Conservation (phyloP, 202 grass and related monocot genomes). For the Digitaria exilis region DNA sequence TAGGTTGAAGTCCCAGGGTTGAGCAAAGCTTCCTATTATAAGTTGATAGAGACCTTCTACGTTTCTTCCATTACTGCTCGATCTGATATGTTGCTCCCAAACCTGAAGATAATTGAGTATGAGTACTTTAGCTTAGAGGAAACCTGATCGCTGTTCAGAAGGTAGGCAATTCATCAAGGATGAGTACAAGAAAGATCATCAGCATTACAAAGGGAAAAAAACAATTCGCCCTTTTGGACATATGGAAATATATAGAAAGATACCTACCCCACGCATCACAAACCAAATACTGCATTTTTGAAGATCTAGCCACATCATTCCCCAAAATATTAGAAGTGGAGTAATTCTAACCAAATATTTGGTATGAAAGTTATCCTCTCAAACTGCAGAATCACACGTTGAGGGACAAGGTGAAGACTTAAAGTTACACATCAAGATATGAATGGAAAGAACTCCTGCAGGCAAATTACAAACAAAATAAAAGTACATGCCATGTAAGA, state of each 20-base stretch:
- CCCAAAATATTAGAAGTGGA: neutral
- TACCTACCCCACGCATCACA: neutral
- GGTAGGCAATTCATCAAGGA: conserved; percentile 6
- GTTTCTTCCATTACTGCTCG: neutral
- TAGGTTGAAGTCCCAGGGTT: conserved; percentile 13
- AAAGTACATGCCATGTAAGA: neutral
- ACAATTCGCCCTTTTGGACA: neutral
- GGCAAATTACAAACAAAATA: neutral
- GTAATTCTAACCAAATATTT: neutral
- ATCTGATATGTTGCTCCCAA: conserved; percentile 3
- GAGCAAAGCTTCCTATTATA: conserved; percentile 2
- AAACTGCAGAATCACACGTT: neutral
- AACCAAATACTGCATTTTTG: neutral
- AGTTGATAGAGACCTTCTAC: neutral
- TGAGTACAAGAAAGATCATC: neutral
- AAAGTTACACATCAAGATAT: neutral
- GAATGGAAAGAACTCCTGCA: neutral
- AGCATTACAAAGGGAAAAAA: neutral
- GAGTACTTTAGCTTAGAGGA: conserved; percentile 7
- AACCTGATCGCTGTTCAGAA: neutral
- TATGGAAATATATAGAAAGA: neutral
- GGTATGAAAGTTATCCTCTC: neutral
- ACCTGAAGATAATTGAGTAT: conserved; percentile 37
- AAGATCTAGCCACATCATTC: neutral
- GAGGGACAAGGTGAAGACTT: neutral